These are phyloP conservation scores for Huntiella bhutanensis DNA, from an alignment of 2,329 filamentous ascomycete genomes.

Conservation along the genomic window DNA sequence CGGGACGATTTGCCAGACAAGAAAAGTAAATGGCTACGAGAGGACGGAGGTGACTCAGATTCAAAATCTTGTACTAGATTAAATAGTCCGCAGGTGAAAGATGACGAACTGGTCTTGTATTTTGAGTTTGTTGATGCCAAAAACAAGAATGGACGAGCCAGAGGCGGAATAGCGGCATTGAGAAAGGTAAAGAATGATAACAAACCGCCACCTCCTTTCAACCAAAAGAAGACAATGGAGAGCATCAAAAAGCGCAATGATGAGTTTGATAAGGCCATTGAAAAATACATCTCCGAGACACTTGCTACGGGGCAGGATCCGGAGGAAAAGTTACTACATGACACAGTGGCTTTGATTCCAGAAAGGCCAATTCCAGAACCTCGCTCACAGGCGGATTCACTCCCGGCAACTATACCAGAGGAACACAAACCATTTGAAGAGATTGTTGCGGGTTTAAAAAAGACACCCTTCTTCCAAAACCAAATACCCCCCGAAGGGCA, in stretches of 20 bases:
- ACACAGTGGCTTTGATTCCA: slow-evolving; percentile 40
- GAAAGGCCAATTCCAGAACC: not conserved
- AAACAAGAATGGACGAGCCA: not conserved
- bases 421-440: slow-evolving; percentile 66
- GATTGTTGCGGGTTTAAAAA: slow-evolving; percentile 69
- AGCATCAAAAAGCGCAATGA: slow-evolving; percentile 77
- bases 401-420: slow-evolving; percentile 57
- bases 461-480: slow-evolving; percentile 68
- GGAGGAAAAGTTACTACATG: slow-evolving; percentile 40
- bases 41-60: not conserved
- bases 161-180: slow-evolving; percentile 26
- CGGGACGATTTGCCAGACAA: slow-evolving; percentile 20
- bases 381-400: slow-evolving; percentile 12
- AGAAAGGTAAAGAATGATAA: slow-evolving; percentile 72
- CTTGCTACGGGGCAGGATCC: slow-evolving; percentile 46
- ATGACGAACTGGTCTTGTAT: slow-evolving; percentile 45
- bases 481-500: slow-evolving; percentile 91
- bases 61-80: too few relatives aligned
- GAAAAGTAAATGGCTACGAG: slow-evolving; percentile 1
- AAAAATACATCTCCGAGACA: slow-evolving; percentile 59
- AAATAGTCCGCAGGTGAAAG: not conserved
- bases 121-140: slow-evolving; percentile 79
- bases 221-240: slow-evolving; percentile 4
- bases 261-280: slow-evolving; percentile 63
- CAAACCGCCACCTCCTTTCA: not conserved